Evolutionary conservation across 257 asterid genomes (phyloP).

Genomic region (Gentiana straminea): DNA sequence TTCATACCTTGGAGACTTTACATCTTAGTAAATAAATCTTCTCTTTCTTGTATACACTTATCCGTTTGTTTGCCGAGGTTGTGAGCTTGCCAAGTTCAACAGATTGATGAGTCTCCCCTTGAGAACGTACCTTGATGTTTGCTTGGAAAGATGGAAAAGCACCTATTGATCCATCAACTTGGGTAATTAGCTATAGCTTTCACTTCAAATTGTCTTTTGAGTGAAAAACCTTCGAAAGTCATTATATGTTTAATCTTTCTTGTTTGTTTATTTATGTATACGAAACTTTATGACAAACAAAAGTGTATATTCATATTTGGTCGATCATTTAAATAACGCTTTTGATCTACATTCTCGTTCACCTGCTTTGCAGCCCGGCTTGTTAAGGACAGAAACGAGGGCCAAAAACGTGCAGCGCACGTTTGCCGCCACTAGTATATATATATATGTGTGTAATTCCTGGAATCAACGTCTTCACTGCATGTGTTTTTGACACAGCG

Average conservation of each 20-base stretch:
- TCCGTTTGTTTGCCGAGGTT: constrained; percentile 6
- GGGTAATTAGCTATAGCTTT: constrained; percentile 44
- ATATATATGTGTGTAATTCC: too few relatives aligned
- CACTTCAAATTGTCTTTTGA: background rate
- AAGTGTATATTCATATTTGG: too few relatives aligned
- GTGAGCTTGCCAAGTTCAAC: constrained; percentile 19
- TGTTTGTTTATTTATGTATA: background rate
- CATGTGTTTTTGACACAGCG: too few relatives aligned
- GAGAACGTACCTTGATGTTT: constrained; percentile 98
- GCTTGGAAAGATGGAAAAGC: constrained; percentile 99
- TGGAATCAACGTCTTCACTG: too few relatives aligned
- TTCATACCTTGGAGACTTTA: constrained; percentile 99
- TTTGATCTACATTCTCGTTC: too few relatives aligned
- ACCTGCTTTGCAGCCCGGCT: too few relatives aligned
- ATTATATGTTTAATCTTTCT: background rate
- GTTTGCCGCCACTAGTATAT: too few relatives aligned
- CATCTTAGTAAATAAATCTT: constrained; percentile 7
- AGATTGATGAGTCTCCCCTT: constrained; percentile 96
- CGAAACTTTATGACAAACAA: too few relatives aligned
- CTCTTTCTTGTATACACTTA: constrained; percentile 4
- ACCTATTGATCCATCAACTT: constrained; percentile 95
- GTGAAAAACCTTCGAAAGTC: background rate
- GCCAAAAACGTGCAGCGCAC: too few relatives aligned
- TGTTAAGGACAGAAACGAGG: too few relatives aligned
- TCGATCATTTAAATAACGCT: too few relatives aligned